These are phyloP conservation scores for Hansenula lynferdii DNA, from an alignment of 1,139 yeast species.

Conservation along the genomic window DNA sequence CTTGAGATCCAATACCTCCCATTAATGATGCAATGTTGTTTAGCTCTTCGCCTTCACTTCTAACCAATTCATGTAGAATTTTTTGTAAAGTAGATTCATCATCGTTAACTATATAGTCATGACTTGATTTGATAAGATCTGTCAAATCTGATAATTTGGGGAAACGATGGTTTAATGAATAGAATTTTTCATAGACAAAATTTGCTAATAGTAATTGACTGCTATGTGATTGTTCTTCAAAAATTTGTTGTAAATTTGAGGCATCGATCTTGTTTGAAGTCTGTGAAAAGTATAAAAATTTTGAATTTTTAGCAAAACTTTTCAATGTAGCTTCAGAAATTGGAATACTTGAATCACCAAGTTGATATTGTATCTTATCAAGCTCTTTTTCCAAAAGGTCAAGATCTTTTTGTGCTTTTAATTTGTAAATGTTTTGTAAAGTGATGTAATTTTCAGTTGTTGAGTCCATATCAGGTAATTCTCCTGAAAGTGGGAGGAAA, in stretches of 20 bases:
- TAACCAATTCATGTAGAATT: slow-evolving; percentile 28
- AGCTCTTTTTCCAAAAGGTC: slow-evolving; percentile 34
- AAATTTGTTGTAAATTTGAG: background rate
- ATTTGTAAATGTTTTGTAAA: slow-evolving; percentile 53
- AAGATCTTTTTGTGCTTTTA: slow-evolving; percentile 53
- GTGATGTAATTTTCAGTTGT: slow-evolving; percentile 58
- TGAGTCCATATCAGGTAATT: slow-evolving; percentile 86
- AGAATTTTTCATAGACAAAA: slow-evolving; percentile 15
- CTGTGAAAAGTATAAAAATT: slow-evolving; percentile 31
- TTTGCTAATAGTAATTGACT: slow-evolving; percentile 24
- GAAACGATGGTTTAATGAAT: slow-evolving; percentile 2
- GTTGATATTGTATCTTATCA: slow-evolving; percentile 16
- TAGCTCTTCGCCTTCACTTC: slow-evolving; percentile 38
- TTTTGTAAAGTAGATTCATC: slow-evolving; percentile 9
- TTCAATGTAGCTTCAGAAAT: slow-evolving; percentile 31
- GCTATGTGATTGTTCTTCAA: background rate
- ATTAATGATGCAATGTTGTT: slow-evolving; percentile 49
- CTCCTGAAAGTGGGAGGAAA: slow-evolving; percentile 66
- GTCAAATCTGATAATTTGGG: slow-evolving; percentile 9
- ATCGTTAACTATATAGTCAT: slow-evolving; percentile 8
- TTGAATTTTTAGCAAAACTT: slow-evolving; percentile 57
- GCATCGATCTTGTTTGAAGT: slow-evolving; percentile 2
- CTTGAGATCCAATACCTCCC: slow-evolving; percentile 88
- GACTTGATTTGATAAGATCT: slow-evolving; percentile 14
- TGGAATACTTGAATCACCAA: slow-evolving; percentile 25